Evolutionary conservation across 768 basidiomycete species (phyloP), one percentile per base, ranked within the genome.

Genomic region (Russula earlei): DNA sequence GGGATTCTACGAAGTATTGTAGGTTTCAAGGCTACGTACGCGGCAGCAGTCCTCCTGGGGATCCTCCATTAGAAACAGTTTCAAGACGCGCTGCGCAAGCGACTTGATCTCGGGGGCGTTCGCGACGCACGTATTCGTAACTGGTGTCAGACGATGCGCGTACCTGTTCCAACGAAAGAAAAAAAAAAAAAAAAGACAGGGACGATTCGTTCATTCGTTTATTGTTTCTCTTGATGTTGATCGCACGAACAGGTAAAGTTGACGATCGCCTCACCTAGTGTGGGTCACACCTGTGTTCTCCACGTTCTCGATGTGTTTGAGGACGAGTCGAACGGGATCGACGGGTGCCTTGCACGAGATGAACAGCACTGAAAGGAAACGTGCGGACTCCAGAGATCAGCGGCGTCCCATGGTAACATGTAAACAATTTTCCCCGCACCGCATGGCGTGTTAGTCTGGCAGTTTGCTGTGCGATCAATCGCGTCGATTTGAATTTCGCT

Each of bases 311-410:
- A 91, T 71, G 62, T 88, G 80, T 48, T 77, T 79, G 19, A 77
- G 64, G 25, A 88, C 79, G 17, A 92, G 71, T 59, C 79, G 72
- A 19, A 91, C 82, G 1, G 90, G 87, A 65, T 91, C 83, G 22
- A 90, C 75, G 0, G 89, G 89, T 1, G 81, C 73, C 67, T 79
- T 85, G 67, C 86, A 91, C 10, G 87, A 83, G 43, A 92, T 84
- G 67, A 89, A 90, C 25, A 88, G 70, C 14, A 90, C 89, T 91
- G 12, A 34, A 31, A 12, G 29, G 3, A 5, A 31, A 31, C 10
- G 29, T 9, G 36, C 17, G 36, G 1, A 17, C 11, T 34, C 19
- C 33, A 44, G 49, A 17, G 9, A 40, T 54, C 27, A 44, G 37
- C 20, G 33, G 19, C 34, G 49, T 38, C 19, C 59, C 24, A 11